Conservation (phyloP, 1,284 basidiomycete species). For the Coriolopsis trogii region DNA sequence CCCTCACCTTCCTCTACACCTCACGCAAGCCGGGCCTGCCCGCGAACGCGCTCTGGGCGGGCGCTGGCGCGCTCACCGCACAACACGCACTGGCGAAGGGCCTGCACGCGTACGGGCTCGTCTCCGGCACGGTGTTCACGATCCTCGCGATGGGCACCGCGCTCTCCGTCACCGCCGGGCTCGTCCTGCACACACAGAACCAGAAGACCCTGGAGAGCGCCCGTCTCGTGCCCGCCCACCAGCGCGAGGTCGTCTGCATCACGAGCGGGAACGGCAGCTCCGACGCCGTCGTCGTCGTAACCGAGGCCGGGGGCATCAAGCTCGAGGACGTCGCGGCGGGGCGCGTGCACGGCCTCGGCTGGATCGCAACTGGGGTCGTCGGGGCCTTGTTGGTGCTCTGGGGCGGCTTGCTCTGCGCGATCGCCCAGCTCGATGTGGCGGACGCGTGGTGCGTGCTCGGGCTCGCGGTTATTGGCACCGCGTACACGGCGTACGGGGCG, state of each 20-base stretch:
- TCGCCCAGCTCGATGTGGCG: slow-evolving; percentile 14
- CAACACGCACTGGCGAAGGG: no score
- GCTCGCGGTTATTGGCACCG: slow-evolving; percentile 19
- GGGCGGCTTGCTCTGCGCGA: slow-evolving; percentile 21
- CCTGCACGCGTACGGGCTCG: slow-evolving; percentile 24
- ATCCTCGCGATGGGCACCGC: slow-evolving; percentile 21
- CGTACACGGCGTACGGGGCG: slow-evolving; percentile 23
- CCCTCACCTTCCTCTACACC: slow-evolving; percentile 15
- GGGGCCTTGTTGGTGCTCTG: slow-evolving; percentile 23
- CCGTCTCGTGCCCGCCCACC: slow-evolving; percentile 10
- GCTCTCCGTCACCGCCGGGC: no score
- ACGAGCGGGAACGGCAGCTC: slow-evolving; percentile 33
- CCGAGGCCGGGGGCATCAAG: slow-evolving; percentile 25
- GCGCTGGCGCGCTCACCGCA: not conserved
- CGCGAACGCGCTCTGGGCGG: not conserved
- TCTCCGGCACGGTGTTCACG: slow-evolving; percentile 24
- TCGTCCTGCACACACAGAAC: no score
- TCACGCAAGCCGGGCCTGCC: slow-evolving; percentile 4
- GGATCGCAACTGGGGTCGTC: slow-evolving; percentile 2
- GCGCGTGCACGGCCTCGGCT: slow-evolving; percentile 11
- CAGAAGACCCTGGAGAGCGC: slow-evolving; percentile 23
- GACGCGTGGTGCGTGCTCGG: slow-evolving; percentile 28
- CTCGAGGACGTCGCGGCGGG: slow-evolving; percentile 32
- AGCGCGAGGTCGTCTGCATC: slow-evolving; percentile 28
- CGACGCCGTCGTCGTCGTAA: slow-evolving; percentile 30